Evolutionary conservation across 2,329 filamentous ascomycete genomes (phyloP).

Genomic region (Aspergillus thermomutatus): DNA sequence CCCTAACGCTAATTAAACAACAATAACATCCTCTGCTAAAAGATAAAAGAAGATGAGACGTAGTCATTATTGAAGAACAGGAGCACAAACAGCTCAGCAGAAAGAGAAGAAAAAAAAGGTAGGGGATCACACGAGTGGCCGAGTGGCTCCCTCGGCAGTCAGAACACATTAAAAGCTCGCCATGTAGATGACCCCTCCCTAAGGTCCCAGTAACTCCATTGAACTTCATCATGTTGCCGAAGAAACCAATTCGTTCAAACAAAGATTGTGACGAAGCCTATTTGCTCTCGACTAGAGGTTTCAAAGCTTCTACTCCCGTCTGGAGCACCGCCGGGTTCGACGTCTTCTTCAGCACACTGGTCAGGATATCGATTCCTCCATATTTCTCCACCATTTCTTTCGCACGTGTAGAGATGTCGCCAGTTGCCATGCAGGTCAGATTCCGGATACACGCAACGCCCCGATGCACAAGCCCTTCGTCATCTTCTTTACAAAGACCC

Average conservation of each 20-base stretch:
- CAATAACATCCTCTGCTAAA: neutral
- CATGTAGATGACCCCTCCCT: neutral
- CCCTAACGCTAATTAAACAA: neutral
- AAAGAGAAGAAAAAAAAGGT: neutral
- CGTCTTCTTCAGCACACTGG: conserved; percentile 65
- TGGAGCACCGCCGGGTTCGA: conserved; percentile 67
- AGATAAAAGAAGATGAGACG: neutral
- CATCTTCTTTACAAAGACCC: conserved; percentile 69
- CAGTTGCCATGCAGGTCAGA: conserved; percentile 61
- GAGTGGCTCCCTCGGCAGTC: neutral
- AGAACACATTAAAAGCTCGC: neutral
- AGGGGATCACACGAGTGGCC: neutral
- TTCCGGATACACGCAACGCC: conserved; percentile 75
- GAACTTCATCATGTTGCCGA: neutral
- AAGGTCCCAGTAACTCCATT: neutral
- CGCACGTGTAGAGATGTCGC: conserved; percentile 61
- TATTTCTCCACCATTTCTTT: conserved; percentile 59
- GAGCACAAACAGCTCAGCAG: neutral
- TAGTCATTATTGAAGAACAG: neutral
- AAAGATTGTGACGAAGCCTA: conserved; percentile 2
- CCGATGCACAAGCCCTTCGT: conserved; percentile 54
- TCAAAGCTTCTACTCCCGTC: conserved; percentile 68
- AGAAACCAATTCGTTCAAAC: conserved; percentile 3
- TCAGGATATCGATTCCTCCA: conserved; percentile 66
- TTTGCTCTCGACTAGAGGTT: conserved; percentile 54